Evolutionary conservation across 148 eudicot species (phyloP).

Genomic region (Nepenthes mirabilis): DNA sequence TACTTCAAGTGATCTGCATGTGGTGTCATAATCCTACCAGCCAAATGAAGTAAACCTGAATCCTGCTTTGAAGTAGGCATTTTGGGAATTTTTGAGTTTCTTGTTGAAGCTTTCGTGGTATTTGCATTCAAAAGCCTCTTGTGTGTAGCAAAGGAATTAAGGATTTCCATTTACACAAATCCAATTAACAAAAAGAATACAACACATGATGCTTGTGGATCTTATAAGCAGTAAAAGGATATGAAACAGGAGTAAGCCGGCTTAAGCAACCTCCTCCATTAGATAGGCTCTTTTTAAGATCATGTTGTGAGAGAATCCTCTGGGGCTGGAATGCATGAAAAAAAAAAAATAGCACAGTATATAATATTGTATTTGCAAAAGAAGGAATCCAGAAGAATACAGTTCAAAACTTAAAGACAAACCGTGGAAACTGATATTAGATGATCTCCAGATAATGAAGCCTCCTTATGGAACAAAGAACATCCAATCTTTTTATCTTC

Average conservation of each 20-base stretch:
- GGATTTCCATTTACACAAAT: slow-evolving; percentile 12
- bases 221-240: slow-evolving; percentile 36
- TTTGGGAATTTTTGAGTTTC: slow-evolving; percentile 61
- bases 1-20: slow-evolving; percentile 24
- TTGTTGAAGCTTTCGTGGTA: slow-evolving; percentile 20
- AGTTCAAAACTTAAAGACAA: slow-evolving; percentile 5
- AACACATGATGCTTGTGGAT: not conserved
- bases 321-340: slow-evolving; percentile 1
- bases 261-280: slow-evolving; percentile 27
- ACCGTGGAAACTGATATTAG: slow-evolving; percentile 11
- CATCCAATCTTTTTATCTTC: slow-evolving; percentile 12
- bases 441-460: too few species aligned
- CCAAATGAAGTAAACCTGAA: slow-evolving; percentile 16
- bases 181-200: not conserved
- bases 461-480: slow-evolving; percentile 12
- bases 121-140: slow-evolving; percentile 54
- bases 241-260: slow-evolving; percentile 43
- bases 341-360: not conserved
- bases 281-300: slow-evolving; percentile 18
- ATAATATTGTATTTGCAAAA: not conserved
- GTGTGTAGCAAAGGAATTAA: slow-evolving; percentile 47
- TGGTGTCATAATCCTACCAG: slow-evolving; percentile 17
- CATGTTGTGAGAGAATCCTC: slow-evolving; percentile 17
- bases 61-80: slow-evolving; percentile 32
- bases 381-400: not conserved